A percentile compares a stretch with the other conserved stretches of the same genome.
Conservation (phyloP, 805 yeast species). For the Saccharomycopsis microspora region DNA sequence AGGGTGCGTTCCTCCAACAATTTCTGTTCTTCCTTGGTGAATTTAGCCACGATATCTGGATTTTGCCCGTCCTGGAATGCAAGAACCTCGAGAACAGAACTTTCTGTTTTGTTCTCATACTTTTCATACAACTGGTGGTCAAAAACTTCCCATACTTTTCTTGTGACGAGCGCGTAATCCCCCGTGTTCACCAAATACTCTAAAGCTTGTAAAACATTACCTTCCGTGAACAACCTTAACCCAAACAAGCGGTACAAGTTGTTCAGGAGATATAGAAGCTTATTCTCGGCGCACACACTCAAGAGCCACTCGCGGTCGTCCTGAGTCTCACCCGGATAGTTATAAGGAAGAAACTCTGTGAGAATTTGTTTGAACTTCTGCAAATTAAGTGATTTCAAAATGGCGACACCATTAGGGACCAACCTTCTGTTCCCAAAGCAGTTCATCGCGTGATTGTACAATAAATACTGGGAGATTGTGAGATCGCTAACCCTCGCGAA, state of each 20-base stretch:
- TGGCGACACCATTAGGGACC: slow-evolving; percentile 62
- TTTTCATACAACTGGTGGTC: slow-evolving; percentile 43
- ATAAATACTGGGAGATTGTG: slow-evolving; percentile 39
- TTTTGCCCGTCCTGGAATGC: neutral
- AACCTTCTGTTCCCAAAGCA: slow-evolving; percentile 40
- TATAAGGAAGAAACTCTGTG: slow-evolving; percentile 44
- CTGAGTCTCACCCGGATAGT: slow-evolving; percentile 48
- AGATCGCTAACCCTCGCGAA: neutral
- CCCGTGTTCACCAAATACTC: slow-evolving; percentile 54
- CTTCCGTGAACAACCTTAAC: slow-evolving; percentile 37
- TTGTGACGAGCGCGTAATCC: slow-evolving; percentile 38
- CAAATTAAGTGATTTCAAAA: slow-evolving; percentile 38
- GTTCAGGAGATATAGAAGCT: slow-evolving; percentile 45
- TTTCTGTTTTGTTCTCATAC: slow-evolving; percentile 15
- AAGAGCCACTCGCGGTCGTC: slow-evolving; percentile 77
- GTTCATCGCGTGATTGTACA: slow-evolving; percentile 43
- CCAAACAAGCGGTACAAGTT: slow-evolving; percentile 41
- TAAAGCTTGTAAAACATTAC: slow-evolving; percentile 50
- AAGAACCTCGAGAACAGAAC: slow-evolving; percentile 6
- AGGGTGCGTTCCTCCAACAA: slow-evolving; percentile 19
- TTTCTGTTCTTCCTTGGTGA: slow-evolving; percentile 2
- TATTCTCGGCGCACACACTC: slow-evolving; percentile 59
- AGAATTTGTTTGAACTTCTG: slow-evolving; percentile 33
- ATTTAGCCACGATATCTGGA: slow-evolving; percentile 1
- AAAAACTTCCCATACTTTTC: slow-evolving; percentile 48